A percentile compares a stretch with the other conserved stretches of the same genome.
phyloP scores from a whole-genome alignment of 208 protist genomes.

The Wallacemonas sp. region DNA sequence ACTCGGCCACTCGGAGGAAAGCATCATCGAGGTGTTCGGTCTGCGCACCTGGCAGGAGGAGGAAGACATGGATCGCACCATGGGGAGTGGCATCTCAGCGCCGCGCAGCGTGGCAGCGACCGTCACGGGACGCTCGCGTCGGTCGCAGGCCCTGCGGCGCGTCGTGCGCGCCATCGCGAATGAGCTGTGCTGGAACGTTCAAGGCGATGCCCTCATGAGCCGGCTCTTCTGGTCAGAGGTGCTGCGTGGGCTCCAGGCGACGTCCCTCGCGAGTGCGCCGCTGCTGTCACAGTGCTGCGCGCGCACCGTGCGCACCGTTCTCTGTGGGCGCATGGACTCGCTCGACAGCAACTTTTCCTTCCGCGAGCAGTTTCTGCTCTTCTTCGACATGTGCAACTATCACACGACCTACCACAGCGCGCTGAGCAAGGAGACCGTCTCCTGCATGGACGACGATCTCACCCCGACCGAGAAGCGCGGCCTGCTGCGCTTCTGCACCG shows the following conservation, averaged over 20 bases:
- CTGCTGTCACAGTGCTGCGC: conserved; percentile 35
- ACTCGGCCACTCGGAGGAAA: conserved; percentile 8
- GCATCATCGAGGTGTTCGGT: conserved; percentile 8
- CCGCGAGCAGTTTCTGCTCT: conserved; percentile 36
- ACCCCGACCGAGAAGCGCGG: conserved; percentile 31
- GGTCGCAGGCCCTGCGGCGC: not conserved
- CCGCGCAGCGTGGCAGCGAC: not conserved
- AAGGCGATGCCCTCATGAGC: conserved; percentile 13
- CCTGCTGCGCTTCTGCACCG: conserved; percentile 57
- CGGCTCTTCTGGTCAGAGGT: conserved; percentile 37
- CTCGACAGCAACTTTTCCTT: conserved; percentile 33
- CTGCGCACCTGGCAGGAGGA: conserved; percentile 10
- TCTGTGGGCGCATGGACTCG: conserved; percentile 33
- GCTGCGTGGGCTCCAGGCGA: conserved; percentile 25
- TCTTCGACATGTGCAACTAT: conserved; percentile 17
- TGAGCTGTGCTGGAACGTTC: conserved; percentile 26
- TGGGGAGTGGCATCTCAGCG: too few relatives aligned
- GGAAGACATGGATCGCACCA: conserved; percentile 12
- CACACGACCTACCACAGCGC: conserved; percentile 19
- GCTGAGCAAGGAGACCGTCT: conserved; percentile 21
- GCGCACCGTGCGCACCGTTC: conserved; percentile 24
- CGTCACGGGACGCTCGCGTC: not conserved
- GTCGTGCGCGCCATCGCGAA: conserved; percentile 10
- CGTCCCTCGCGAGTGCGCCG: conserved; percentile 20
- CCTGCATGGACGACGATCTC: conserved; percentile 46